These are phyloP conservation scores for Rhodotorula sp. DNA, from an alignment of 1,284 basidiomycete genomes.

Conservation along the genomic window DNA sequence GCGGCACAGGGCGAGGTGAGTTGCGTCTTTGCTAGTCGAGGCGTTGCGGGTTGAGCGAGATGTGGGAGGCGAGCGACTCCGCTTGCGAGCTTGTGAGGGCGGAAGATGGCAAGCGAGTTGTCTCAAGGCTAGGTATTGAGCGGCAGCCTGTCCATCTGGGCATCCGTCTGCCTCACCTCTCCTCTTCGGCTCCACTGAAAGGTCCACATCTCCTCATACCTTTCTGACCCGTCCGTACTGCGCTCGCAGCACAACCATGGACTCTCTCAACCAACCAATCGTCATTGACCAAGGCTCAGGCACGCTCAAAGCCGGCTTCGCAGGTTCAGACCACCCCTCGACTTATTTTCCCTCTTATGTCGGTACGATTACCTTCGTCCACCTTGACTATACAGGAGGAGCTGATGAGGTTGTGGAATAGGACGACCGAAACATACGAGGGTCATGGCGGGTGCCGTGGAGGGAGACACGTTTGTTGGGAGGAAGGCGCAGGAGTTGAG, in stretches of 20 bases:
- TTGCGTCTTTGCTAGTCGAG: too few relatives aligned
- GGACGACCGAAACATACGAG: conserved; percentile 92
- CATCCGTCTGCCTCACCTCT: not conserved
- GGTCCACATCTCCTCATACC: not conserved
- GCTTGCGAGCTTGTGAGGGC: too few relatives aligned
- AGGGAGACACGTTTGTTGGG: conserved; percentile 91
- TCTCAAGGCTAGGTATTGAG: not conserved
- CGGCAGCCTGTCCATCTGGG: not conserved
- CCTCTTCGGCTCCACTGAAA: too few relatives aligned
- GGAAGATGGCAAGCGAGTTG: too few relatives aligned
- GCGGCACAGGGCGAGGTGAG: too few relatives aligned
- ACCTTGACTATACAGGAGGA: not conserved
- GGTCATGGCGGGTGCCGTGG: conserved; percentile 89
- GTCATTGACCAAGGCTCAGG: conserved; percentile 88
- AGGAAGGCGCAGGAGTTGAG: conserved; percentile 88
- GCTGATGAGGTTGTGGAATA: conserved; percentile 46
- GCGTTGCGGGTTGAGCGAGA: too few relatives aligned
- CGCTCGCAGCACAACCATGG: conserved; percentile 8
- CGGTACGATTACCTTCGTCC: conserved; percentile 53
- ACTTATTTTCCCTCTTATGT: conserved; percentile 97
- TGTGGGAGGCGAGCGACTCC: too few relatives aligned
- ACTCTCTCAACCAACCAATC: conserved; percentile 37
- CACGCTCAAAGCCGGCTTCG: conserved; percentile 95
- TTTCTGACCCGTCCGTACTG: not conserved
- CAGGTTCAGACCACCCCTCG: conserved; percentile 95